phyloP scores from a whole-genome alignment of 2,329 filamentous ascomycete species.

The Thelonectria rubi region DNA sequence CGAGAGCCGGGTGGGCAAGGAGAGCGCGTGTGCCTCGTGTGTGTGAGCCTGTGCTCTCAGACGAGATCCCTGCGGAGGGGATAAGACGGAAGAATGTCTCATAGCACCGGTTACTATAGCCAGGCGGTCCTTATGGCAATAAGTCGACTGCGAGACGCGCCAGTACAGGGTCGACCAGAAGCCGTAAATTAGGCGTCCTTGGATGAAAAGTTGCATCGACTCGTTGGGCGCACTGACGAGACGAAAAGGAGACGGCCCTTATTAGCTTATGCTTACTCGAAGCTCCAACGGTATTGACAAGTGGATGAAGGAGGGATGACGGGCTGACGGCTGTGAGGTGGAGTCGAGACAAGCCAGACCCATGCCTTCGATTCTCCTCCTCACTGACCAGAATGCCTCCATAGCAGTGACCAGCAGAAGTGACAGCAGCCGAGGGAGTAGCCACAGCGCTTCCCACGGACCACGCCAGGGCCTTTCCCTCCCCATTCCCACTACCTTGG shows the following conservation, averaged over 20 bases:
- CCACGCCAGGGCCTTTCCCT: conserved; percentile 26
- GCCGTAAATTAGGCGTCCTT: conserved; percentile 36
- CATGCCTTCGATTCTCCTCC: conserved; percentile 29
- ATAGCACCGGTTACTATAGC: conserved; percentile 21
- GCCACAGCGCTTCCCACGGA: conserved; percentile 30
- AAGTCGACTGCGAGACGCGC: conserved; percentile 16
- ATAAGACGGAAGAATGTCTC: conserved; percentile 32
- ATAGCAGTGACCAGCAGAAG: conserved; percentile 15
- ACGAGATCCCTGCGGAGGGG: conserved; percentile 26
- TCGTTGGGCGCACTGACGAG: conserved; percentile 34
- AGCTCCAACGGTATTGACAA: conserved; percentile 35
- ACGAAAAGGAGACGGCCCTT: conserved; percentile 28
- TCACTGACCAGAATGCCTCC: conserved; percentile 29
- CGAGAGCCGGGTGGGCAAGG: conserved; percentile 29
- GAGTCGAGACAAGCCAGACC: conserved; percentile 27
- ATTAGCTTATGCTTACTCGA: conserved; percentile 44
- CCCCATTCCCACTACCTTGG: conserved; percentile 21
- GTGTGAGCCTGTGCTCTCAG: conserved; percentile 12
- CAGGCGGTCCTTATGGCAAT: conserved; percentile 14
- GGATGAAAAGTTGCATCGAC: conserved; percentile 37
- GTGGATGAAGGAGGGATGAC: conserved; percentile 28
- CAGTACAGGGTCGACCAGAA: conserved; percentile 12
- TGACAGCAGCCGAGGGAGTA: conserved; percentile 29
- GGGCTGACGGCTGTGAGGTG: conserved; percentile 38
- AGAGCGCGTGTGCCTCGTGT: conserved; percentile 12